Base-by-base conservation (phyloP, 352 stramenopile genomes). In the Globisporangium mamillatum region DNA sequence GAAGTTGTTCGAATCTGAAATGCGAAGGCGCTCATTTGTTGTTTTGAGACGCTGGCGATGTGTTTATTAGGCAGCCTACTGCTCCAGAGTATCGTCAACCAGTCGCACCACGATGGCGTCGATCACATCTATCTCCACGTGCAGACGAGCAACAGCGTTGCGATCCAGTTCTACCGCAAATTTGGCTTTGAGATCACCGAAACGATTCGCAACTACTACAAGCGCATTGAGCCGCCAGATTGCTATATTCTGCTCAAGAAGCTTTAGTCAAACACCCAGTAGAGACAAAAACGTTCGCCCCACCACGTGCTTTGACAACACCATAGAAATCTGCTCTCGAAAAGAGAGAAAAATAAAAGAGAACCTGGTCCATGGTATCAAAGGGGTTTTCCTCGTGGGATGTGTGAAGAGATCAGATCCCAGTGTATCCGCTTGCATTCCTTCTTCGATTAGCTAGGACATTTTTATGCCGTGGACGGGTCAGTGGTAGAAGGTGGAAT, bases 131-230 rank as follows among this genome's bases (percentile, higher is more conserved):
- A 91, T 70, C 74, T 98, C 27, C 93, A 98, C 71, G 93, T 98
- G 9, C 94, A 98, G 81, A 97, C 94, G 6, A 97, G 74, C 59
- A 99, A 99, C 72, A 69, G 75, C 1, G 91, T 89, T 53, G 96
- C 94, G 14, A 89, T 98, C 22, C 73, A 81, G 16, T 99, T 99
- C 79, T 99, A 99, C 72, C 75, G 63, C 8, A 72, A 81, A 44
- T 82, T 91, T 64, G 92, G 87, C 44, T 98, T 99, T 78, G 72
- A 90, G 60, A 85, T 94, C 68, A 89, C 81, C 10, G 84, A 97
- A 69, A 91, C 91, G 50, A 91, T 98, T 52, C 77, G 91, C 66
- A 97, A 98, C 67, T 98, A 99, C 77, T 99, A 99, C 75, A 95
- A 96, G 65, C 79, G 85, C 63, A 97, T 98, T 68, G 87, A 98